Evolutionary conservation across 2,329 filamentous ascomycete genomes (phyloP).

Genomic region (Metarhizium brunneum): DNA sequence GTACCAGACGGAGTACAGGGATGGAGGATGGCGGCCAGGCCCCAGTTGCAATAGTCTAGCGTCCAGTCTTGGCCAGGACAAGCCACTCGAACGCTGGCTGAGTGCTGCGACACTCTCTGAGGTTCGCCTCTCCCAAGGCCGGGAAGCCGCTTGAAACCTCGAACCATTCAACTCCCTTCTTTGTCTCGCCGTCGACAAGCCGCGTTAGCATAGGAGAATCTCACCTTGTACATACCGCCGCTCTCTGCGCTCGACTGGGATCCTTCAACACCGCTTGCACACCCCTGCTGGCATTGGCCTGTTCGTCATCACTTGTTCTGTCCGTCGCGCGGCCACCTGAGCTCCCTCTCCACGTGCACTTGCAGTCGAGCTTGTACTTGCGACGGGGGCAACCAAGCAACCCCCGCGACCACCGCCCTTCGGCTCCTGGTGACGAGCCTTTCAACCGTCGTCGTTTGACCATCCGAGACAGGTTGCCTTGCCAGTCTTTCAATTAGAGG

Average conservation of each 20-base stretch:
- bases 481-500: neutral
- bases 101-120: too few relatives aligned
- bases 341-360: neutral
- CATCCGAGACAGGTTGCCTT: neutral
- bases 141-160: neutral
- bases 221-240: neutral
- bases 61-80: too few relatives aligned
- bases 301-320: neutral
- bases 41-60: too few relatives aligned
- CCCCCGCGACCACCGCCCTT: neutral
- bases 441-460: neutral
- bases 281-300: neutral
- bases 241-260: neutral
- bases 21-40: too few relatives aligned
- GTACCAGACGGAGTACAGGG: too few relatives aligned
- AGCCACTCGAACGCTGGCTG: too few relatives aligned
- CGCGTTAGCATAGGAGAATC: neutral
- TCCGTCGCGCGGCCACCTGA: neutral
- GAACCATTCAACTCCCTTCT: neutral
- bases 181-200: neutral
- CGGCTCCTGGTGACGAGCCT: neutral
- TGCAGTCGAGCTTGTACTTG: neutral
- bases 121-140: neutral
- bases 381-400: neutral
- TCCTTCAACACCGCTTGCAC: neutral